A percentile compares a stretch with the other conserved stretches of the same genome.
These are phyloP conservation scores for Tetrapisispora nanseiensis DNA, from an alignment of 805 yeast species.

Conservation along the genomic window DNA sequence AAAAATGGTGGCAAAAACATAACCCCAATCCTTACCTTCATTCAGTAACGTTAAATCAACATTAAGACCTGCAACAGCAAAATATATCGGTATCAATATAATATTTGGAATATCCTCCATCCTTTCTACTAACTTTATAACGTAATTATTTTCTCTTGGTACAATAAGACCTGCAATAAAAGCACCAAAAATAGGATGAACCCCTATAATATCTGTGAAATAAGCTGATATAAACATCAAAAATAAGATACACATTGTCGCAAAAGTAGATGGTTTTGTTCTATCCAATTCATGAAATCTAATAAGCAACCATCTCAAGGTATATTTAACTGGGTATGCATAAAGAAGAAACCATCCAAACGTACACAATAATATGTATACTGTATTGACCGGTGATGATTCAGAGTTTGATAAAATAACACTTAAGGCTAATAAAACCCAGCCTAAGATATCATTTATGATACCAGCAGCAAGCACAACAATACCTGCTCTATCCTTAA, in stretches of 20 bases:
- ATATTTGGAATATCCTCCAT: slow-evolving; percentile 71
- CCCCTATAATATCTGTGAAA: slow-evolving; percentile 76
- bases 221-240: slow-evolving; percentile 59
- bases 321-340: slow-evolving; percentile 45
- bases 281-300: slow-evolving; percentile 47
- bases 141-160: slow-evolving; percentile 69
- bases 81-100: slow-evolving; percentile 64
- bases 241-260: slow-evolving; percentile 45
- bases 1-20: slow-evolving; percentile 53
- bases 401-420: slow-evolving; percentile 69
- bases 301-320: slow-evolving; percentile 37
- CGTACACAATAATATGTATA: slow-evolving; percentile 56
- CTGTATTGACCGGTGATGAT: slow-evolving; percentile 50
- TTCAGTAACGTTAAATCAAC: slow-evolving; percentile 56
- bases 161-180: slow-evolving; percentile 67
- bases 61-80: slow-evolving; percentile 69
- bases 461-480: slow-evolving; percentile 78
- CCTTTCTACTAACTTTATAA: slow-evolving; percentile 57
- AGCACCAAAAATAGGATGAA: slow-evolving; percentile 81
- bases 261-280: slow-evolving; percentile 53
- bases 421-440: slow-evolving; percentile 69
- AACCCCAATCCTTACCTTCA: slow-evolving; percentile 69
- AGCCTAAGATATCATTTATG: slow-evolving; percentile 67
- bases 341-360: slow-evolving; percentile 61
- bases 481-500: slow-evolving; percentile 62